Evolutionary conservation across 129 eudicot genomes (phyloP).

Genomic region (Centella asiatica): DNA sequence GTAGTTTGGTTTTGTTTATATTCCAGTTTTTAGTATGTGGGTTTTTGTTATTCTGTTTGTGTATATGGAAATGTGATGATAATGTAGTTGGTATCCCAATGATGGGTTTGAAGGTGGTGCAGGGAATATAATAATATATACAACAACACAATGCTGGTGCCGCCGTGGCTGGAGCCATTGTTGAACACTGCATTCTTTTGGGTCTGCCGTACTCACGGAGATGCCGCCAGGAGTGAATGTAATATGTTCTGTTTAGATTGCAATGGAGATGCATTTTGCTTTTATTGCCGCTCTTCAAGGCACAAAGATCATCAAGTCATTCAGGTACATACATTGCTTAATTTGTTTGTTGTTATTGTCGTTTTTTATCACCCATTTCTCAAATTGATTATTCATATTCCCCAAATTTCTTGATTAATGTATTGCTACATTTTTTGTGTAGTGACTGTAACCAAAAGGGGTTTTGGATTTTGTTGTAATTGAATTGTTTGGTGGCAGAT

Average conservation of each 20-base stretch:
- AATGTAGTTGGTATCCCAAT: not conserved
- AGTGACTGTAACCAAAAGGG: no score
- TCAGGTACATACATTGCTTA: constrained; percentile 49
- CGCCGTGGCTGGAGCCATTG: constrained; percentile 85
- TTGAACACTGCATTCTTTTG: constrained; percentile 56
- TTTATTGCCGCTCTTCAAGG: constrained; percentile 79
- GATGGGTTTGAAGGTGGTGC: constrained; percentile 9
- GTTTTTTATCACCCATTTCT: no score
- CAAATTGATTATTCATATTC: no score
- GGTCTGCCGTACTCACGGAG: constrained; percentile 65
- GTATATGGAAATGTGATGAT: not conserved
- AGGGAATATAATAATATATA: no score
- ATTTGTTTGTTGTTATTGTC: no score
- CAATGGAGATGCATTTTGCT: constrained; percentile 69
- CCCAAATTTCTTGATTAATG: no score
- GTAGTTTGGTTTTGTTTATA: constrained; percentile 16
- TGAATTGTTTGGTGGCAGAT: constrained; percentile 38
- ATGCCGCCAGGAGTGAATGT: constrained; percentile 86
- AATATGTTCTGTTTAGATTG: constrained; percentile 93
- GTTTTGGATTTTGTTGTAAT: no score
- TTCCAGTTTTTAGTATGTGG: not conserved
- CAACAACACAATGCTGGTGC: constrained; percentile 55
- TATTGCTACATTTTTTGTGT: no score
- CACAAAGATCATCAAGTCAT: constrained; percentile 95
- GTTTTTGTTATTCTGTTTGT: not conserved